Conservation (phyloP, 2,329 filamentous ascomycete genomes). For the Sordariomycetes sp. region DNA sequence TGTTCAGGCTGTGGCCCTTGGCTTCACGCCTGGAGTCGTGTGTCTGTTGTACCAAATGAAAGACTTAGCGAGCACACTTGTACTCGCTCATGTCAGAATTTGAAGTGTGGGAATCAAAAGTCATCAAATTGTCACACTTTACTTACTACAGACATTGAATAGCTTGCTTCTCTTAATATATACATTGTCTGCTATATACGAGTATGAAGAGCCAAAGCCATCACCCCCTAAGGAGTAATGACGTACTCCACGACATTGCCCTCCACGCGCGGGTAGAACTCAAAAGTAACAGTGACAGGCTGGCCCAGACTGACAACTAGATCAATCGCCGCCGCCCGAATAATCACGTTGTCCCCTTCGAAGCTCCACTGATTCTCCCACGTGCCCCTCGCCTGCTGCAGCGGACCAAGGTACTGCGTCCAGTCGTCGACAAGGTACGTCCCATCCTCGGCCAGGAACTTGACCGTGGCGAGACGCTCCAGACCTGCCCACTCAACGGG, state of each 20-base stretch:
- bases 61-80: no score
- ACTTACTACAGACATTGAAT: no score
- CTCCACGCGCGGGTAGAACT: slow-evolving; percentile 42
- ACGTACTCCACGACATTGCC: slow-evolving; percentile 37
- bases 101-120: no score
- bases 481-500: slow-evolving; percentile 6
- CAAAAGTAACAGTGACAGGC: slow-evolving; percentile 39
- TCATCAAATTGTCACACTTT: no score
- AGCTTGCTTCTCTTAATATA: no score
- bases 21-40: no score
- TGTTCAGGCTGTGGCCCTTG: no score
- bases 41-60: no score
- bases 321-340: slow-evolving; percentile 33
- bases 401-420: slow-evolving; percentile 40
- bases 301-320: slow-evolving; percentile 34
- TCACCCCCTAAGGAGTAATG: background rate
- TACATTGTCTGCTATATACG: no score
- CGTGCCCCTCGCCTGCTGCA: slow-evolving; percentile 41
- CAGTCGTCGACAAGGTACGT: slow-evolving; percentile 44
- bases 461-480: slow-evolving; percentile 4
- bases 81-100: no score
- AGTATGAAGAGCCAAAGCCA: no score
- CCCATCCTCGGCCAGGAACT: slow-evolving; percentile 23
- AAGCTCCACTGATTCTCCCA: slow-evolving; percentile 42
- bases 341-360: slow-evolving; percentile 32